Evolutionary conservation across 2,329 filamentous ascomycete genomes (phyloP).

Genomic region (Calonectria honghensis): DNA sequence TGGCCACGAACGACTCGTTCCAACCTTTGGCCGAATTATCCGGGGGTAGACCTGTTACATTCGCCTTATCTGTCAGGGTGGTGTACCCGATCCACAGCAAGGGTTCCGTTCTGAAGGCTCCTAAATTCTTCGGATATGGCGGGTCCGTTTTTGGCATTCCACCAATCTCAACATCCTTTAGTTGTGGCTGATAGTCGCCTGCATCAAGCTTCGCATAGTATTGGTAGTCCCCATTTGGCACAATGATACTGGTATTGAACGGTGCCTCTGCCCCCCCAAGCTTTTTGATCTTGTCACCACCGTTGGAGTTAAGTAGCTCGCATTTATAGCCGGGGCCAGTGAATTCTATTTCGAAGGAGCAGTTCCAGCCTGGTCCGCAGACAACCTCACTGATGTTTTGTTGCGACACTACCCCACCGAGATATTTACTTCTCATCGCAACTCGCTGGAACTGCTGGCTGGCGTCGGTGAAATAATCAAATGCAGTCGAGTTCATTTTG

Average conservation of each 20-base stretch:
- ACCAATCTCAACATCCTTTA: slow-evolving; percentile 29
- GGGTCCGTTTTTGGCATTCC: slow-evolving; percentile 41
- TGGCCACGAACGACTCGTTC: slow-evolving; percentile 48
- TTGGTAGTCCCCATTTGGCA: slow-evolving; percentile 42
- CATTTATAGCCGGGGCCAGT: slow-evolving; percentile 50
- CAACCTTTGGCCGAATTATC: slow-evolving; percentile 5
- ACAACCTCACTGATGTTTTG: slow-evolving; percentile 36
- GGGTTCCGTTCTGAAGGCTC: slow-evolving; percentile 51
- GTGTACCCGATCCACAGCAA: slow-evolving; percentile 52
- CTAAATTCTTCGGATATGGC: slow-evolving; percentile 50
- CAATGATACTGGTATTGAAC: slow-evolving; percentile 40
- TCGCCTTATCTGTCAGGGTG: slow-evolving; percentile 35
- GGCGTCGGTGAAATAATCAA: slow-evolving; percentile 44
- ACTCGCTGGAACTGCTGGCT: slow-evolving; percentile 40
- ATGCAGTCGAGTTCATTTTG: slow-evolving; percentile 1
- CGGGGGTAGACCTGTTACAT: slow-evolving; percentile 9
- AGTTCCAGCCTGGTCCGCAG: slow-evolving; percentile 51
- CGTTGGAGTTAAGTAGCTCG: slow-evolving; percentile 37
- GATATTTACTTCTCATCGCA: slow-evolving; percentile 40
- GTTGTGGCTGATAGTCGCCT: slow-evolving; percentile 49
- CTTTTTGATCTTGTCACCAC: slow-evolving; percentile 36
- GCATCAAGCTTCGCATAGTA: slow-evolving; percentile 44
- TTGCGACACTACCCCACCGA: slow-evolving; percentile 39
- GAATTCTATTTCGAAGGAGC: slow-evolving; percentile 48
- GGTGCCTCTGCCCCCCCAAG: slow-evolving; percentile 45